Base-by-base conservation (phyloP, 768 basidiomycete species). In the Arthromyces matolae region DNA sequence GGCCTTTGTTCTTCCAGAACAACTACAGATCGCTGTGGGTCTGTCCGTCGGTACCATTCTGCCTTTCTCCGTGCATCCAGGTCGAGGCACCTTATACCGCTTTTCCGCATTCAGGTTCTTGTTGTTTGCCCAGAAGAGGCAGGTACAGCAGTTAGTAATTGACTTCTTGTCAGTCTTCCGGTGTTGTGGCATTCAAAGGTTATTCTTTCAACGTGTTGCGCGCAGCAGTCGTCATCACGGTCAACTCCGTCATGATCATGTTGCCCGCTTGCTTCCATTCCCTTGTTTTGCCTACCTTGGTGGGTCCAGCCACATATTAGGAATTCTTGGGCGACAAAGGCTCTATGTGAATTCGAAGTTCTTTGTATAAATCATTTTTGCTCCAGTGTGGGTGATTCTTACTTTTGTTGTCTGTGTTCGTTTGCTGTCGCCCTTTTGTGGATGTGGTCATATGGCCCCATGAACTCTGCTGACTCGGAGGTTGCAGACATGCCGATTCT, bases 401-500 rank as follows among this genome's bases (percentile, higher is more conserved):
- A 12, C 37, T 25, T 18, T 23, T 20, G 25, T 42, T 33, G 19
- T 20, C 40, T 25, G 6, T 23, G n/a, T n/a, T n/a, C n/a, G n/a
- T n/a, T n/a, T n/a, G n/a, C n/a, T n/a, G n/a, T n/a, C n/a, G n/a
- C 10, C 36, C 18, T 40, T 19, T 6, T 29, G n/a, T 29, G 6
- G 18, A 19, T 6, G 1, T 41, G 39, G 18, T 42, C 13, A 20
- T 31, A 20, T 29, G 28, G 28, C 2, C n/a, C n/a, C 18, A 39
- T 39, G 38, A 27, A 24, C 20, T 2, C 31, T 38, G n/a, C n/a
- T n/a, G n/a, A n/a, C n/a, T n/a, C n/a, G n/a, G n/a, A n/a, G n/a
- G n/a, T n/a, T n/a, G 34, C 48, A 42, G 24, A 14, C 8, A 32
- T 43, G 41, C 42, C 42, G 50, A 40, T 33, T 23, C 42, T 20